Conservation (phyloP, 805 yeast species). For the Teunomyces tritomae region DNA sequence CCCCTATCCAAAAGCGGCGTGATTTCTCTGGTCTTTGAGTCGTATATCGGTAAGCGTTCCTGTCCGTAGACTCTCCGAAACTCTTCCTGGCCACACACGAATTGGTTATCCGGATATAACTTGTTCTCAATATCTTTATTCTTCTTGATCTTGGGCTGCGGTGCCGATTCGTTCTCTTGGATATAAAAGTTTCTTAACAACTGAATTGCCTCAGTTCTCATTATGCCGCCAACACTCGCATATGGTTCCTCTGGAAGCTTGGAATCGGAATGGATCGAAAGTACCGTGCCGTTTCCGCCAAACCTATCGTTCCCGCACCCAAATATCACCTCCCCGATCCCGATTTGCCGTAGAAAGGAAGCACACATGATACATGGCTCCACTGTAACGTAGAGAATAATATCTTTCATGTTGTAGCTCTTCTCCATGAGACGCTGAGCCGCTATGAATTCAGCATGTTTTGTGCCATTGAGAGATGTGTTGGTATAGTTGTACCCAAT, state of each 20-base stretch:
- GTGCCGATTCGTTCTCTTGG: conserved; percentile 82
- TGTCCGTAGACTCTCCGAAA: conserved; percentile 53
- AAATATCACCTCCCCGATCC: conserved; percentile 69
- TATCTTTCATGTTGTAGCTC: conserved; percentile 40
- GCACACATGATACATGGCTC: conserved; percentile 99
- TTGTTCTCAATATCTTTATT: conserved; percentile 57
- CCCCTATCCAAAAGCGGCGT: conserved; percentile 22
- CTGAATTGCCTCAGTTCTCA: conserved; percentile 78
- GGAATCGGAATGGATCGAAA: conserved; percentile 41
- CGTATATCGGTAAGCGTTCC: conserved; percentile 18
- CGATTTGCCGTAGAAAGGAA: conserved; percentile 78
- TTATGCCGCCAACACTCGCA: conserved; percentile 69
- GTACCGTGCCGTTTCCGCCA: conserved; percentile 93
- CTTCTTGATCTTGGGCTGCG: conserved; percentile 72
- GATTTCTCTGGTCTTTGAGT: conserved; percentile 18
- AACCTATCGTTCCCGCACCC: conserved; percentile 95
- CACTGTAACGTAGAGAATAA: conserved; percentile 85
- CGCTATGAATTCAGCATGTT: conserved; percentile 91
- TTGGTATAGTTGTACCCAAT: conserved; percentile 87
- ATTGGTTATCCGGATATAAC: conserved; percentile 55
- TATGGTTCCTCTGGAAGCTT: conserved; percentile 34
- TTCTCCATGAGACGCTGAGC: conserved; percentile 42
- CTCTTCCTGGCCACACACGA: conserved; percentile 49
- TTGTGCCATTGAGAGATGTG: conserved; percentile 76
- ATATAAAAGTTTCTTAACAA: conserved; percentile 80